Evolutionary conservation across 306 rosid genomes (phyloP).

Genomic region (Acmispon strigosus): DNA sequence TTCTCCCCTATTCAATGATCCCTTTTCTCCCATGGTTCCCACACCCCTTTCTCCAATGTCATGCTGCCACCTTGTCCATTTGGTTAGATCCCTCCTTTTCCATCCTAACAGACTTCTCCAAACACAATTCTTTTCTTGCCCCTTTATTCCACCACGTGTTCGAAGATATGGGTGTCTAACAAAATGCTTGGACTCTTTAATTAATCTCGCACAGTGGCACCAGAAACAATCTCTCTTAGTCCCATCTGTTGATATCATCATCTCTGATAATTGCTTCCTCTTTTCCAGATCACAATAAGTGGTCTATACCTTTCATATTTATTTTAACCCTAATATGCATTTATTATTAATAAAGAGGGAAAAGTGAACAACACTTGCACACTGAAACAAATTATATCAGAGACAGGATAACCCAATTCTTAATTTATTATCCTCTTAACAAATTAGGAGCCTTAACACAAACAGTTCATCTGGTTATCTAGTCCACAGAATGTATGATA

Average conservation of each 20-base stretch:
- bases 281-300: neutral
- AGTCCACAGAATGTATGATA: conserved; percentile 21
- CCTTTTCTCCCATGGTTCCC: neutral
- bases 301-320: neutral
- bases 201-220: neutral
- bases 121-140: no score
- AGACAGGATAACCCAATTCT: neutral
- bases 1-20: neutral
- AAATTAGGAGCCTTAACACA: neutral
- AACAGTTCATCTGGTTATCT: neutral
- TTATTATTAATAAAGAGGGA: neutral
- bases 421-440: neutral
- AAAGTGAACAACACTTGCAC: neutral
- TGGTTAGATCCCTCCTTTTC: neutral
- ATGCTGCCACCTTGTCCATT: neutral
- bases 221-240: neutral
- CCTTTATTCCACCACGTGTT: no score
- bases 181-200: neutral
- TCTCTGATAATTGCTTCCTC: neutral
- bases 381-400: neutral
- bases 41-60: neutral
- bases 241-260: neutral
- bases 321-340: neutral
- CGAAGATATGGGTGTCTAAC: no score
- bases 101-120: no score